Base-by-base conservation (phyloP, 345 rosid genomes). In the Luvunga scandens region DNA sequence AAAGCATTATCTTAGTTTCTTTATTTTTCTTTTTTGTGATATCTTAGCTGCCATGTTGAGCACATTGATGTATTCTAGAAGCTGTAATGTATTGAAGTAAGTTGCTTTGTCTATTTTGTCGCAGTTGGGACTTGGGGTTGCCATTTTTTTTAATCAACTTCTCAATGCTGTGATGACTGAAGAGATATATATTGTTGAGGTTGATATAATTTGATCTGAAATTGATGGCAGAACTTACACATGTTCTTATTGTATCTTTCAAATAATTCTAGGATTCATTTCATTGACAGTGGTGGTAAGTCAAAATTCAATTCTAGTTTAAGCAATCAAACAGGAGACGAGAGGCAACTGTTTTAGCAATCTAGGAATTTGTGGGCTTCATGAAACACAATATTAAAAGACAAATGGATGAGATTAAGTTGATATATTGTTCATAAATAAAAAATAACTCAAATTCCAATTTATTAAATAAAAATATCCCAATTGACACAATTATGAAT, bases 31-130 rank as follows among this genome's bases (percentile, higher is more conserved):
- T 45, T 19, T 13, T 8, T 2, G 2, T 19, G 28, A 3, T 18
- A 59, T 10, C 50, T 24, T 19, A 13, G 28, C 22, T 48, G 21
- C 24, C 31, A 55, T 16, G 7, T 16, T 13, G 12, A 27, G 4
- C 27, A 25, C 65, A 30, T 57, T 75, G 31, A 74, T 60, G 22
- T 59, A 55, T 12, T 75, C 53, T 76, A 34, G 34, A 39, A 33
- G 74, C 38, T 63, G 18, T 25, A 42, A n/a, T 69, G 31, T 27
- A 14, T 33, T 18, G 57, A 48, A 78, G 79, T 57, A 70, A 68
- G 84, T 84, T 85, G 84, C 36, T 61, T 70, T 75, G 86, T 87
- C 84, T 30, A 79, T 81, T 84, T 85, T 53, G 16, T 81, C 64
- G 78, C 84, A 65, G 87, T 84, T 83, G 83, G 66, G 28, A 19